These are phyloP conservation scores for Botryotinia calthae DNA, from an alignment of 2,329 filamentous ascomycete genomes.

Conservation along the genomic window DNA sequence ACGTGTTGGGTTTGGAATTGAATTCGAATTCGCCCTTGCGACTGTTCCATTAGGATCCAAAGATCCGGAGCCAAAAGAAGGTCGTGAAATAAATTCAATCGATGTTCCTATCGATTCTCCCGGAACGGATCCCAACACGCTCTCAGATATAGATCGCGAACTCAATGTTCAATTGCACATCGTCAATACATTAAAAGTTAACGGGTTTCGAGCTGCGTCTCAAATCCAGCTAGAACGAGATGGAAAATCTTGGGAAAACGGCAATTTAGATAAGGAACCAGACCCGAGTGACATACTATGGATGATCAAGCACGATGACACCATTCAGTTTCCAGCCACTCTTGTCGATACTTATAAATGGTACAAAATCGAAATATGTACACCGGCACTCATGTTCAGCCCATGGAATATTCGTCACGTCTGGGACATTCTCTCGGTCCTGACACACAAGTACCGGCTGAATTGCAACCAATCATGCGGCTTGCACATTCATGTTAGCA, in stretches of 20 bases:
- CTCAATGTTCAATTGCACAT: conserved; percentile 17
- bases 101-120: neutral
- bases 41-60: neutral
- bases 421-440: conserved; percentile 12
- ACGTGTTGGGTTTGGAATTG: conserved; percentile 30
- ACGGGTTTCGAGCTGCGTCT: conserved; percentile 13
- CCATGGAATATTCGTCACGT: conserved; percentile 21
- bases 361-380: conserved; percentile 25
- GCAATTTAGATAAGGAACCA: neutral
- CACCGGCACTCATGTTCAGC: conserved; percentile 24
- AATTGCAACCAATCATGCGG: conserved; percentile 33
- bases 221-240: conserved; percentile 6
- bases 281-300: conserved; percentile 9
- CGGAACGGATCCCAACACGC: neutral
- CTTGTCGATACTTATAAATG: conserved; percentile 19
- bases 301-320: conserved; percentile 20
- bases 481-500: conserved; percentile 39
- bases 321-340: conserved; percentile 3
- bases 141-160: conserved; percentile 3
- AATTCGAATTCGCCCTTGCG: conserved; percentile 30
- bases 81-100: conserved; percentile 15
- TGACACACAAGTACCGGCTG: conserved; percentile 27
- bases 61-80: conserved; percentile 22
- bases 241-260: neutral
- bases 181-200: neutral